A percentile compares a stretch with the other conserved stretches of the same genome.
Conservation (phyloP, 2,329 filamentous ascomycete genomes). For the Orbilia quercus region DNA sequence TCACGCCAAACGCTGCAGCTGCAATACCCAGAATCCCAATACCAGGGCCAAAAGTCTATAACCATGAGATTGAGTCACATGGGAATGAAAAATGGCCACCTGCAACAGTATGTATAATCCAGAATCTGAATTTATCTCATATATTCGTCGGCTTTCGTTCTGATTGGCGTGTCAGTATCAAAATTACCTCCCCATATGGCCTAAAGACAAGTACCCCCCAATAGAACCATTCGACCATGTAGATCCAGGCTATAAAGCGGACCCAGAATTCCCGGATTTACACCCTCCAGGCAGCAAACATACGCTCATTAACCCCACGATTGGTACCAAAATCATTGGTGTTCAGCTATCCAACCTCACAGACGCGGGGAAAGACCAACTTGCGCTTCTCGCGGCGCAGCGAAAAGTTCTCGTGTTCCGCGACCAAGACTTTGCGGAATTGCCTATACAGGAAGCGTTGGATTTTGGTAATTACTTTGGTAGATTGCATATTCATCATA, state of each 20-base stretch:
- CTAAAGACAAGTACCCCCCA: constrained; percentile 69
- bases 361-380: constrained; percentile 77
- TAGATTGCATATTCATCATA: constrained; percentile 77
- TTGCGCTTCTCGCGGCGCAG: constrained; percentile 79
- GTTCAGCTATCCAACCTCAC: constrained; percentile 77
- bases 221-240: constrained; percentile 76
- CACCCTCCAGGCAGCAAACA: constrained; percentile 66
- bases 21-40: constrained; percentile 50
- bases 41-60: constrained; percentile 46
- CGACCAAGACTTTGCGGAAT: constrained; percentile 76
- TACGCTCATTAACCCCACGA: constrained; percentile 75
- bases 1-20: constrained; percentile 35
- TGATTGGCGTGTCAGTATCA: constrained; percentile 29
- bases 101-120: constrained; percentile 26
- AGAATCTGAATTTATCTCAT: background rate
- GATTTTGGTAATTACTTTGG: constrained; percentile 80
- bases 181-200: constrained; percentile 51
- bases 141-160: background rate
- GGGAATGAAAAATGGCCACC: constrained; percentile 38
- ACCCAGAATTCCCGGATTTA: constrained; percentile 75
- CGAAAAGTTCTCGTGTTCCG: constrained; percentile 84
- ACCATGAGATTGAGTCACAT: constrained; percentile 34
- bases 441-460: constrained; percentile 76
- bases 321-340: constrained; percentile 77
- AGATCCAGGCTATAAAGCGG: constrained; percentile 80